These are phyloP conservation scores for Skeletonema menzelii DNA, from an alignment of 108 stramenopile genomes.

Conservation along the genomic window DNA sequence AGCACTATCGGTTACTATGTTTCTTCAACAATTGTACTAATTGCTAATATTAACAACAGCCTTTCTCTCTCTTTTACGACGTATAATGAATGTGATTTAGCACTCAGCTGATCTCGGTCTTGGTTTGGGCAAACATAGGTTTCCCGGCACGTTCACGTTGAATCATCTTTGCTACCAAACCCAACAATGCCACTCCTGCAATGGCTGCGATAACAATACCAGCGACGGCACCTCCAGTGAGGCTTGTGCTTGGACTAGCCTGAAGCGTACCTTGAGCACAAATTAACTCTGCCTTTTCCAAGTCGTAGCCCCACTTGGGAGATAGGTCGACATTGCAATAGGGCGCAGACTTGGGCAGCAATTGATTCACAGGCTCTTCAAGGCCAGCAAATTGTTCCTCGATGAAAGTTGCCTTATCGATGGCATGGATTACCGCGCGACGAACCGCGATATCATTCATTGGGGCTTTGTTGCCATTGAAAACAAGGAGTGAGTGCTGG, in stretches of 20 bases:
- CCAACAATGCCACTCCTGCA: slow-evolving; percentile 14
- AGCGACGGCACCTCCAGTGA: slow-evolving; percentile 23
- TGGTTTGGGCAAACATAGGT: slow-evolving; percentile 41
- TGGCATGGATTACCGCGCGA: slow-evolving; percentile 64
- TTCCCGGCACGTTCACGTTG: slow-evolving; percentile 45
- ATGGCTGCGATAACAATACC: slow-evolving; percentile 8
- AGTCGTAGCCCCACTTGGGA: slow-evolving; percentile 66
- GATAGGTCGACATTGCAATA: slow-evolving; percentile 68
- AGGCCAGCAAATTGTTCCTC: slow-evolving; percentile 58
- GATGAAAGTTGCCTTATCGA: slow-evolving; percentile 60
- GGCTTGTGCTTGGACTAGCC: background rate
- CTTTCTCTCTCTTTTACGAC: too few relatives aligned
- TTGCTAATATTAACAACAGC: too few relatives aligned
- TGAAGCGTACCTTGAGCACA: slow-evolving; percentile 17
- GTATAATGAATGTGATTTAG: too few relatives aligned
- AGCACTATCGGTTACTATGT: too few relatives aligned
- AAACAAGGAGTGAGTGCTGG: slow-evolving; percentile 55
- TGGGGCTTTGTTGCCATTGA: slow-evolving; percentile 54
- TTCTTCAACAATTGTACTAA: too few relatives aligned
- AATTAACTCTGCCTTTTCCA: slow-evolving; percentile 62
- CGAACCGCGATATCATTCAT: slow-evolving; percentile 55
- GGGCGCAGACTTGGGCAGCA: slow-evolving; percentile 53
- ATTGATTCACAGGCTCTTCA: slow-evolving; percentile 47
- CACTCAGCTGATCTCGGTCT: background rate
- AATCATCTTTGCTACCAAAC: slow-evolving; percentile 43